A percentile compares a stretch with the other conserved stretches of the same genome.
These are phyloP conservation scores for Candolleomyces eurysporus DNA, from an alignment of 768 basidiomycete species.

Conservation along the genomic window DNA sequence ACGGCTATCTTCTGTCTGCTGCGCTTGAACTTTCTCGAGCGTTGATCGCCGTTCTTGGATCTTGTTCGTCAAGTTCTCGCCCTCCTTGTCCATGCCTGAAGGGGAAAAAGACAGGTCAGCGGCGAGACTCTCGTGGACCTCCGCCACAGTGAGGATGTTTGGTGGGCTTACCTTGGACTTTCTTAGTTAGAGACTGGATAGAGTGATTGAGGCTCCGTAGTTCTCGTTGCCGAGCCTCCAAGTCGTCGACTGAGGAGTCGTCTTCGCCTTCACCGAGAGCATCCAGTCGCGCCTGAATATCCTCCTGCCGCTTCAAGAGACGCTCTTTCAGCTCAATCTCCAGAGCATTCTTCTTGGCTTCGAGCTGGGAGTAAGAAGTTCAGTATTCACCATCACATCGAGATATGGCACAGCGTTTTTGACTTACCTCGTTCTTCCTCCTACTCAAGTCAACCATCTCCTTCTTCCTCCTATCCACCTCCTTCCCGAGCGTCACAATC, in stretches of 20 bases:
- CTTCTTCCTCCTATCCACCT: slow-evolving; percentile 74
- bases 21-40: slow-evolving; percentile 74
- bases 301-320: slow-evolving; percentile 75
- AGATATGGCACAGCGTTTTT: too few species aligned
- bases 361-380: slow-evolving; percentile 43
- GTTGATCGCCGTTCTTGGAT: slow-evolving; percentile 64
- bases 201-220: slow-evolving; percentile 62
- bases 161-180: slow-evolving; percentile 50
- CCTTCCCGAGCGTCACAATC: slow-evolving; percentile 67
- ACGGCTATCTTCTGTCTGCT: slow-evolving; percentile 85
- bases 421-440: slow-evolving; percentile 65
- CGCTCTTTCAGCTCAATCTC: slow-evolving; percentile 95
- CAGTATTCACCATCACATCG: too few species aligned
- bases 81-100: slow-evolving; percentile 69
- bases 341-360: slow-evolving; percentile 72
- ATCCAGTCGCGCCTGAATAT: slow-evolving; percentile 75
- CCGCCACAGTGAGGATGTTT: not conserved
- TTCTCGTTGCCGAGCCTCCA: slow-evolving; percentile 69
- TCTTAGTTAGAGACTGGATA: slow-evolving; percentile 62
- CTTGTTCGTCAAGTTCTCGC: slow-evolving; percentile 57
- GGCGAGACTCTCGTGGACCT: not conserved
- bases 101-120: too few species aligned
- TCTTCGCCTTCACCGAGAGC: slow-evolving; percentile 63
- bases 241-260: slow-evolving; percentile 58
- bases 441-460: slow-evolving; percentile 66